A percentile compares a stretch with the other conserved stretches of the same genome.
Evolutionary conservation across 331 rosid species (phyloP).

Genomic region (Quercus tomentella): DNA sequence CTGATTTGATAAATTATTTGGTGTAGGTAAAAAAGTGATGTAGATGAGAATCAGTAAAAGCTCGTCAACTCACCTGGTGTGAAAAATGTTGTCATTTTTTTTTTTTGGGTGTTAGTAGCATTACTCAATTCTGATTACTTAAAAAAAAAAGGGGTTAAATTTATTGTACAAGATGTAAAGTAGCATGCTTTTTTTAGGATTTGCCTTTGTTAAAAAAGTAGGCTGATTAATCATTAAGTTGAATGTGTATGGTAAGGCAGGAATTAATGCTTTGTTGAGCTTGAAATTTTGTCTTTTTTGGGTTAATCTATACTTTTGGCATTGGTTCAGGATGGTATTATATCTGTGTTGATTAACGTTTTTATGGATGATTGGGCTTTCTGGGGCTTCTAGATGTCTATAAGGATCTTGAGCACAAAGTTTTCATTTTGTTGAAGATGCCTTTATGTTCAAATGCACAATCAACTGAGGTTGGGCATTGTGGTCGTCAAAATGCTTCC

Average conservation of each 20-base stretch:
- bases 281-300: neutral
- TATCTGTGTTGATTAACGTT: neutral
- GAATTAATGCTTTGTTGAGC: neutral
- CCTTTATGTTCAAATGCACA: constrained; percentile 31
- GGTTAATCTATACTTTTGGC: neutral
- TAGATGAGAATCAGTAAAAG: no score
- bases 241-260: no score
- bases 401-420: constrained; percentile 4
- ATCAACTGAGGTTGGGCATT: constrained; percentile 27
- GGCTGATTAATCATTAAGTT: neutral
- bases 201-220: neutral
- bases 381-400: constrained; percentile 7
- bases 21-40: accelerated
- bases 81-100: no score
- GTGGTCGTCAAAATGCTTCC: constrained; percentile 18
- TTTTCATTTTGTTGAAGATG: constrained; percentile 31
- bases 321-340: constrained; percentile 2
- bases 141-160: no score
- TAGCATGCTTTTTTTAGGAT: neutral
- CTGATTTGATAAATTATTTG: no score
- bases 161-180: neutral
- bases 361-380: neutral
- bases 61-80: no score
- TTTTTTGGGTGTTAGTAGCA: no score
- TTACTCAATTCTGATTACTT: no score